These are phyloP conservation scores for Phellopilus nigrolimitatus DNA, from an alignment of 1,284 basidiomycete genomes.

Conservation along the genomic window DNA sequence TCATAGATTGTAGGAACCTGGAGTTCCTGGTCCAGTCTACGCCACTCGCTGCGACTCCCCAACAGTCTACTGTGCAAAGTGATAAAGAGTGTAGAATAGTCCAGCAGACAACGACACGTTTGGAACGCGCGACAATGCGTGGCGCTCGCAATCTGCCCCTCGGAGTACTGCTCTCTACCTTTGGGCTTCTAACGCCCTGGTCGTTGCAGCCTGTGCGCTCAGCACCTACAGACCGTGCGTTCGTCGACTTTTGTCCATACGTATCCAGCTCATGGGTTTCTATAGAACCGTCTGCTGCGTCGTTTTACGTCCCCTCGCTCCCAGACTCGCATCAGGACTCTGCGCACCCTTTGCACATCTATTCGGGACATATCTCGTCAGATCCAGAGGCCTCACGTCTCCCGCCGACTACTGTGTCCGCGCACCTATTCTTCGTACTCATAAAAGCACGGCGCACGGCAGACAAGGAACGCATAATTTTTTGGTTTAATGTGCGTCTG, in stretches of 20 bases:
- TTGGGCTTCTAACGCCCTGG: neutral
- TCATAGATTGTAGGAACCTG: too few species aligned
- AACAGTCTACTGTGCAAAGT: too few species aligned
- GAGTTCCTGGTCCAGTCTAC: too few species aligned
- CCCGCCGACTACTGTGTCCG: slow-evolving; percentile 52
- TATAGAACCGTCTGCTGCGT: slow-evolving; percentile 72
- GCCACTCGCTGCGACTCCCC: too few species aligned
- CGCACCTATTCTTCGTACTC: slow-evolving; percentile 89
- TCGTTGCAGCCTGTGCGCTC: slow-evolving; percentile 23
- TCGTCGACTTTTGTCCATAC: slow-evolving; percentile 1
- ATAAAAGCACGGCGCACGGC: slow-evolving; percentile 83
- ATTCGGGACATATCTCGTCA: slow-evolving; percentile 76
- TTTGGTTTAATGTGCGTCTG: slow-evolving; percentile 89
- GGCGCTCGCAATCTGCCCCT: neutral
- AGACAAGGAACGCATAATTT: slow-evolving; percentile 84
- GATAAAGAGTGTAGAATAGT: too few species aligned
- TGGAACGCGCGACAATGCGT: too few species aligned
- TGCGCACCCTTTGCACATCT: slow-evolving; percentile 69
- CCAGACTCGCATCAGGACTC: slow-evolving; percentile 73
- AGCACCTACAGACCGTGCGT: slow-evolving; percentile 47
- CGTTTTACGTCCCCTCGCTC: slow-evolving; percentile 76
- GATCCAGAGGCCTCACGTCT: slow-evolving; percentile 60
- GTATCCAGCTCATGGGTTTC: neutral
- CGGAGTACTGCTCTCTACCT: slow-evolving; percentile 4
- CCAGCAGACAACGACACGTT: too few species aligned